Percentiles rank a stretch among this genome's conserved stretches.
Evolutionary conservation across 768 basidiomycete genomes (phyloP).

Genomic region (Dioszegia hungarica): DNA sequence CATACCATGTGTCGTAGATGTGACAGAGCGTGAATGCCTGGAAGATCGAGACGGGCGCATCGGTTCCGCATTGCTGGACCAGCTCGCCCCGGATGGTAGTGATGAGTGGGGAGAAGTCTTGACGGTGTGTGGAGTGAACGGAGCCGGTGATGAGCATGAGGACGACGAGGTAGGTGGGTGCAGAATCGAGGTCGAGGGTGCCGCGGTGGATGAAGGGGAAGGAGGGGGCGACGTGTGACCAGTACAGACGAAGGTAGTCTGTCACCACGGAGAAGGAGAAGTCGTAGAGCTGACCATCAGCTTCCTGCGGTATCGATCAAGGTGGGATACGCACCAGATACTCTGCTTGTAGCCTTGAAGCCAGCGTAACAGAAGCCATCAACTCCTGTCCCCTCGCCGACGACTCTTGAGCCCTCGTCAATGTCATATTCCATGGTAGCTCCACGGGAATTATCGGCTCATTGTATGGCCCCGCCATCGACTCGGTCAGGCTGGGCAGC

Average conservation of each 20-base stretch:
- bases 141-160: constrained; percentile 34
- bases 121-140: constrained; percentile 4
- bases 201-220: constrained; percentile 38
- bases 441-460: constrained; percentile 13
- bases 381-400: constrained; percentile 20
- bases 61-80: constrained; percentile 25
- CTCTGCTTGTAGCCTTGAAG: constrained; percentile 8
- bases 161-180: constrained; percentile 25
- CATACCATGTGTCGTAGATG: constrained; percentile 36
- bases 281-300: background rate
- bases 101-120: constrained; percentile 14
- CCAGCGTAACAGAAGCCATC: constrained; percentile 6
- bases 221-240: constrained; percentile 24
- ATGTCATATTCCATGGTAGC: constrained; percentile 9
- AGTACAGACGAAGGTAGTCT: constrained; percentile 19
- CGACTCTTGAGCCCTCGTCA: constrained; percentile 18
- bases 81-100: constrained; percentile 19
- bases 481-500: constrained; percentile 12
- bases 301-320: background rate
- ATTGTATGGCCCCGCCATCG: constrained; percentile 14
- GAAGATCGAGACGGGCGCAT: constrained; percentile 26
- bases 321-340: constrained; percentile 19
- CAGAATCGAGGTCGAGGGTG: constrained; percentile 27
- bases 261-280: background rate
- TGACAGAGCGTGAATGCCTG: constrained; percentile 36